Percentiles rank a stretch among this genome's conserved stretches.
These are phyloP conservation scores for Aspergillus ustus DNA, from an alignment of 2,329 filamentous ascomycete genomes.

Conservation along the genomic window DNA sequence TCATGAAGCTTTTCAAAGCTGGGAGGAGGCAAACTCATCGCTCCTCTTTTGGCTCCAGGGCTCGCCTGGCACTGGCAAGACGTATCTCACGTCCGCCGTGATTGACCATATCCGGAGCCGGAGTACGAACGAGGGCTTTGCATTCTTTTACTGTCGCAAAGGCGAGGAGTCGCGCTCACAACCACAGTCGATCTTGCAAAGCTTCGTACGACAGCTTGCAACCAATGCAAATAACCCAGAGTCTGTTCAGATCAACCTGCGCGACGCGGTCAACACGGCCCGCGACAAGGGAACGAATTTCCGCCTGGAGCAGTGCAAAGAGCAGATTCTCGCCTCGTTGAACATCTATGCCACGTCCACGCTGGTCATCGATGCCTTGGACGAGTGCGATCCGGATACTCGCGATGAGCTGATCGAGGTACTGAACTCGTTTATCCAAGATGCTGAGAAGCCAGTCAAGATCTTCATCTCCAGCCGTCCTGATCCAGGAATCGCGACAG, in stretches of 20 bases:
- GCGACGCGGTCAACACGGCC: background rate
- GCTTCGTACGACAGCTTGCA: conserved; percentile 37
- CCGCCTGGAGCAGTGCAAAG: background rate
- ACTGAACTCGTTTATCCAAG: conserved; percentile 29
- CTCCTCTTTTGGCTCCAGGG: conserved; percentile 28
- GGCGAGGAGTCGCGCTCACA: conserved; percentile 24
- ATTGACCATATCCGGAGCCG: conserved; percentile 29
- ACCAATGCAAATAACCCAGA: conserved; percentile 20
- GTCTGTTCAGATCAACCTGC: conserved; percentile 21
- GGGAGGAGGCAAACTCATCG: conserved; percentile 23
- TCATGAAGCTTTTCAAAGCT: conserved; percentile 17
- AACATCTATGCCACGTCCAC: conserved; percentile 37
- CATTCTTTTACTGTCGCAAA: conserved; percentile 7
- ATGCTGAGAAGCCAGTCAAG: conserved; percentile 32
- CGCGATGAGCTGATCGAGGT: conserved; percentile 32
- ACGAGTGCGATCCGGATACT: conserved; percentile 37
- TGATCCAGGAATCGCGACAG: conserved; percentile 32
- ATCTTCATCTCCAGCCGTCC: conserved; percentile 42
- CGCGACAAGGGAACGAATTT: background rate
- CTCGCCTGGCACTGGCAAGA: conserved; percentile 34
- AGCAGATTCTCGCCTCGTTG: conserved; percentile 26
- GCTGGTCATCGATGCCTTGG: conserved; percentile 43
- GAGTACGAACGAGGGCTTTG: background rate
- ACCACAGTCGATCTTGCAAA: conserved; percentile 36
- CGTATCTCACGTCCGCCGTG: conserved; percentile 29